Percentiles rank a stretch among this genome's conserved stretches.
phyloP scores from a whole-genome alignment of 768 basidiomycete genomes.

The Lanmaoa rubissima region DNA sequence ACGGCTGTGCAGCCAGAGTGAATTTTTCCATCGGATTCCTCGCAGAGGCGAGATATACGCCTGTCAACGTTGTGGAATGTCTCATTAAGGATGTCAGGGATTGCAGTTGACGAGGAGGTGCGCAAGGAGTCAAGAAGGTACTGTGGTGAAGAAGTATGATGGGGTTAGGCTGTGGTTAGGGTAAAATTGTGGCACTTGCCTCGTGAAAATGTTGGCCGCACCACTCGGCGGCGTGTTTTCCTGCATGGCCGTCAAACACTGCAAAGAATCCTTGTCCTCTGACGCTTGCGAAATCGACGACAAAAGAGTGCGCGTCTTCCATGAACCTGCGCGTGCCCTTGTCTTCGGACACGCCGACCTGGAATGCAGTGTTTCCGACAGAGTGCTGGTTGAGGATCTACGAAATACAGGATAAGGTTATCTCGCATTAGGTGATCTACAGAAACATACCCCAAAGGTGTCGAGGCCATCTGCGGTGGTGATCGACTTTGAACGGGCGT shows the following conservation, averaged over 20 bases:
- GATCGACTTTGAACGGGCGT: conserved; percentile 80
- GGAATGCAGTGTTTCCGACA: conserved; percentile 58
- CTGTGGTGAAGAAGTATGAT: conserved; percentile 29
- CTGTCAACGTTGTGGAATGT: conserved; percentile 94
- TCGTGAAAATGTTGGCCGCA: conserved; percentile 96
- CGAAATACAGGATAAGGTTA: neutral
- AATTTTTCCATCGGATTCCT: conserved; percentile 86
- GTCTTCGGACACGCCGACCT: conserved; percentile 72
- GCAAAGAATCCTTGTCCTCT: conserved; percentile 98
- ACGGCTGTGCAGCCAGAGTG: conserved; percentile 98
- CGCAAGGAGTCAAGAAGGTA: conserved; percentile 71
- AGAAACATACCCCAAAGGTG: conserved; percentile 65
- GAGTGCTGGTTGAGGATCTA: conserved; percentile 60
- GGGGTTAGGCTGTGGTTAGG: conserved; percentile 3
- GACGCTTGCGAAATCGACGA: conserved; percentile 89
- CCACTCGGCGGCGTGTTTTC: conserved; percentile 99
- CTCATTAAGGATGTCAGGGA: conserved; percentile 89
- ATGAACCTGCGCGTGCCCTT: conserved; percentile 88
- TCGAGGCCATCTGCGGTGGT: conserved; percentile 72
- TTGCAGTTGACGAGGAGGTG: conserved; percentile 49
- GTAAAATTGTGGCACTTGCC: conserved; percentile 38
- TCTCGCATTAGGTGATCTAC: neutral
- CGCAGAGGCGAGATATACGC: conserved; percentile 78
- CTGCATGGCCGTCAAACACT: conserved; percentile 97
- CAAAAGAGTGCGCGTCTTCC: conserved; percentile 97